Evolutionary conservation across 371 early-diverging fungal genomes (phyloP), one percentile per base, ranked within the genome.

Genomic region (Blakeslea trispora): DNA sequence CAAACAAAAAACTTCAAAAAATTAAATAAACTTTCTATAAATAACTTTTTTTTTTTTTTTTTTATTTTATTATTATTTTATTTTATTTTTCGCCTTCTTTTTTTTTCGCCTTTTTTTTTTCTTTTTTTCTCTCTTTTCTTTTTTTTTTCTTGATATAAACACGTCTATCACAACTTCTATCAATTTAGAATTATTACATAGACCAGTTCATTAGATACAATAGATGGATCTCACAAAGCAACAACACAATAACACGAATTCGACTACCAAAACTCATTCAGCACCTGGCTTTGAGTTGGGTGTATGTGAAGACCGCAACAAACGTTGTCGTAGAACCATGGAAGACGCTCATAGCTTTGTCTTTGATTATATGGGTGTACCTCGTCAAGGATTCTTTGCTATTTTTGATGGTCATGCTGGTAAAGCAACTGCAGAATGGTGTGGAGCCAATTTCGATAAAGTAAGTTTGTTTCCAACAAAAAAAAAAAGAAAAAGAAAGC

Each of bases 381-480:
- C 80, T 47, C 90, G 91, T 42, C 93, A 92, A 73, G 91, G 92
- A 8, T 94, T 90, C 63, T 94, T 97, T 84, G 98, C 94, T 45
- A 87, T 98, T 48, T 98, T 91, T 71, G 98, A 98, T 64, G 98
- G 98, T n/a, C 98, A 98, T 72, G 97, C 97, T 6, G 98, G 98
- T 14, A 91, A 90, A 68, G 81, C 86, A 34, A 96, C 97, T 10
- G 98, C 98, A 15, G 94, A 96, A 60, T 96, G 92, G 92, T 97
- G 97, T 70, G 98, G 97, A 17, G 75, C 77, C 17, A 83, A 97
- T 66, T 83, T 97, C 61, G 94, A 94, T 63, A 80, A 85, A 74
- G 91, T 91, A 77, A 28, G 21, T n/a, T n/a, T n/a, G n/a, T n/a
- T n/a, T n/a, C n/a, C n/a, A n/a, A n/a, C n/a, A n/a, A n/a, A n/a